Evolutionary conservation across 352 stramenopile genomes (phyloP).

Genomic region (Globisporangium spiculum): DNA sequence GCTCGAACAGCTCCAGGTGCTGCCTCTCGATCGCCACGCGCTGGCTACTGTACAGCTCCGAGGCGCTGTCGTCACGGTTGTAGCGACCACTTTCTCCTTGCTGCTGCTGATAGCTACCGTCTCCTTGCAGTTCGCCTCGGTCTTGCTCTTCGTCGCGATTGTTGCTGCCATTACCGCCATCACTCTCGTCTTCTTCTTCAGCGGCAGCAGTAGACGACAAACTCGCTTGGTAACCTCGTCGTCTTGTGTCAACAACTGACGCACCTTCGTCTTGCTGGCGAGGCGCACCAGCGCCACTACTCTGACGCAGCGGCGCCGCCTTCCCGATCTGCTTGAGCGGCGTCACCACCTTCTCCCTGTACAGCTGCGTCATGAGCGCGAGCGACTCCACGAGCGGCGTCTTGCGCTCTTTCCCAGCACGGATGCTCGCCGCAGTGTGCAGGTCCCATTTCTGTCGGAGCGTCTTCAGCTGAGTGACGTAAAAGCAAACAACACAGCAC

Average conservation of each 20-base stretch:
- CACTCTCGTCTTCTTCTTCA: neutral
- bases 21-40: slow-evolving; percentile 1
- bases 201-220: neutral
- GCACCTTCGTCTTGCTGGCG: neutral
- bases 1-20: slow-evolving; percentile 4
- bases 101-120: too few species aligned
- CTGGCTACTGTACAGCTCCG: neutral
- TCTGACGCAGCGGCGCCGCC: neutral
- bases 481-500: neutral
- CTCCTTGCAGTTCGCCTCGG: too few species aligned
- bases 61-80: neutral
- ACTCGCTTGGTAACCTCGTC: neutral
- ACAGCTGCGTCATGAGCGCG: neutral
- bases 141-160: neutral
- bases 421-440: neutral
- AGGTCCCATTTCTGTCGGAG: neutral
- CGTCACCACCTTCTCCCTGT: neutral
- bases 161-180: neutral
- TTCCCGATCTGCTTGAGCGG: slow-evolving; percentile 6
- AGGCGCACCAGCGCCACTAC: neutral
- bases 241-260: neutral
- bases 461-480: neutral
- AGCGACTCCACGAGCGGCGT: neutral
- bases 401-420: neutral
- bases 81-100: neutral